These are phyloP conservation scores for Amaranthus hypochondriacus DNA, from an alignment of 148 eudicot genomes.

Conservation along the genomic window DNA sequence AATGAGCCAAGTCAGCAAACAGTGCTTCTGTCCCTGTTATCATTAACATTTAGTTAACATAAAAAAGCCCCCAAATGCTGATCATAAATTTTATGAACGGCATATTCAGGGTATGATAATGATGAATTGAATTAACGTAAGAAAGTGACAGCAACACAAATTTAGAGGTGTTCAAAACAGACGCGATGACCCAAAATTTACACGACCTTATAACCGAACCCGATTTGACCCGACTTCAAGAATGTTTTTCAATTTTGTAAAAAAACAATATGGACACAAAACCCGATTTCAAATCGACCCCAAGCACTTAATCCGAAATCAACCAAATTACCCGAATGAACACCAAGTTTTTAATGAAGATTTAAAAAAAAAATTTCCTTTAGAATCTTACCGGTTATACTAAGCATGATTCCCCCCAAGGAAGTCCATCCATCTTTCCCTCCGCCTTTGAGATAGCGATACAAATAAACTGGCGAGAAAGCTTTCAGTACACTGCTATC, in stretches of 20 bases:
- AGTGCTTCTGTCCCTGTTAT: slow-evolving; percentile 92
- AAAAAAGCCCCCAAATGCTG: not conserved
- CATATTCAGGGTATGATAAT: too few relatives aligned
- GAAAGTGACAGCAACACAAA: too few relatives aligned
- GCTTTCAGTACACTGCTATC: slow-evolving; percentile 76
- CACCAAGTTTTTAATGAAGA: not conserved
- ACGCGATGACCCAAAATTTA: too few relatives aligned
- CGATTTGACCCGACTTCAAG: too few relatives aligned
- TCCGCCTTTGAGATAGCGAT: slow-evolving; percentile 66
- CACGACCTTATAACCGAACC: too few relatives aligned
- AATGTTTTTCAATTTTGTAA: too few relatives aligned
- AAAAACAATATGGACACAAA: too few relatives aligned
- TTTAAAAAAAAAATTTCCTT: not conserved
- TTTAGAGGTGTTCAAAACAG: too few relatives aligned
- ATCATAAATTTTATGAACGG: not conserved
- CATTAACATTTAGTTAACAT: not conserved
- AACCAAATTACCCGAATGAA: too few relatives aligned
- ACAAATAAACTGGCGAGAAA: slow-evolving; percentile 79
- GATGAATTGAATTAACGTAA: too few relatives aligned
- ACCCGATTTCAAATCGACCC: too few relatives aligned
- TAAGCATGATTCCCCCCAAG: slow-evolving; percentile 95
- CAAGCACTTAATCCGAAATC: too few relatives aligned
- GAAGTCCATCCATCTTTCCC: slow-evolving; percentile 73
- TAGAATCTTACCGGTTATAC: slow-evolving; percentile 70
- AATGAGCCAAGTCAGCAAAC: slow-evolving; percentile 91